phyloP scores from a whole-genome alignment of 495 filamentous ascomycete species.

The Penicillium canariense region DNA sequence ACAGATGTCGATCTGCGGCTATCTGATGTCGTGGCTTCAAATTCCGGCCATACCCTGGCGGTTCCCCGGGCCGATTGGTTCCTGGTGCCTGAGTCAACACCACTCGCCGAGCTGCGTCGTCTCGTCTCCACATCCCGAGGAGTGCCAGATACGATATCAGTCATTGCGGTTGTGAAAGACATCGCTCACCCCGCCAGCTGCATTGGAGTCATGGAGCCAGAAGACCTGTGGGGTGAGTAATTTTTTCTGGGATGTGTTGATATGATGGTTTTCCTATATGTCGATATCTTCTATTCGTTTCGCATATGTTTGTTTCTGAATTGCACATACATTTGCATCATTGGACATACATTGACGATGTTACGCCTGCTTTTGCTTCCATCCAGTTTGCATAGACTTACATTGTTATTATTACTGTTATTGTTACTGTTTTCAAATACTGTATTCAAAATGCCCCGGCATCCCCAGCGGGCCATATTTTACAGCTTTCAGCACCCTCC shows the following conservation, averaged over 20 bases:
- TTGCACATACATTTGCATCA: constrained; percentile 11
- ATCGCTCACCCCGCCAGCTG: constrained; percentile 18
- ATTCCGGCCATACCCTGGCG: constrained; percentile 20
- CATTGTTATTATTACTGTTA: neutral
- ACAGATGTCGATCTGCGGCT: constrained; percentile 36
- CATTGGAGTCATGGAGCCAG: constrained; percentile 37
- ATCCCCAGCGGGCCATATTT: neutral
- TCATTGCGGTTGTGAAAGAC: constrained; percentile 37
- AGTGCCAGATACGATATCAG: constrained; percentile 16
- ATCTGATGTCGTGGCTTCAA: constrained; percentile 18
- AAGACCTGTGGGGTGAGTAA: constrained; percentile 33
- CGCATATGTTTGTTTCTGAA: constrained; percentile 9
- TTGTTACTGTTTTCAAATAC: neutral
- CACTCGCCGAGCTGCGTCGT: constrained; percentile 31
- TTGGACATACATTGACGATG: constrained; percentile 18
- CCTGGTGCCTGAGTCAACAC: constrained; percentile 31
- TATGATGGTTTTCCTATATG: neutral
- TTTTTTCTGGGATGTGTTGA: neutral
- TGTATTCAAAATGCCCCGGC: neutral
- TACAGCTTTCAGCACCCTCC: neutral
- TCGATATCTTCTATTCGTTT: constrained; percentile 1
- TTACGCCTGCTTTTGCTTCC: constrained; percentile 14
- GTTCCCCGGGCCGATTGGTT: constrained; percentile 33
- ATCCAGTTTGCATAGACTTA: constrained; percentile 2
- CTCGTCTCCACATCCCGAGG: constrained; percentile 22